phyloP scores from a whole-genome alignment of 495 filamentous ascomycete species.

The Lepidopterella palustris region DNA sequence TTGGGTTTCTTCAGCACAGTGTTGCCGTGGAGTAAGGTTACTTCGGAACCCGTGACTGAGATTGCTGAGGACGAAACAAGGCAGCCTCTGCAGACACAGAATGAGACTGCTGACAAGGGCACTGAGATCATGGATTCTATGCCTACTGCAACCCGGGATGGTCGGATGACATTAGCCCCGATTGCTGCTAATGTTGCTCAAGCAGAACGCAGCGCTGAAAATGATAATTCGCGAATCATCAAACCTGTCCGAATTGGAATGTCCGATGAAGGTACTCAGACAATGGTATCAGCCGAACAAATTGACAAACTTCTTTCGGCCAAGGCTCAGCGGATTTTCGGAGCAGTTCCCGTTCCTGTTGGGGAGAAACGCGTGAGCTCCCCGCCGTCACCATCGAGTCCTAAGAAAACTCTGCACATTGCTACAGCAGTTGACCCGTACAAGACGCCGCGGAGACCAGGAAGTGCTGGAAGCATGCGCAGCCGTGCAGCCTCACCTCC shows the following conservation, averaged over 20 bases:
- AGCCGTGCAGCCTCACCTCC: constrained; percentile 50
- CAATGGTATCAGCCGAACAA: constrained; percentile 34
- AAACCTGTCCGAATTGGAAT: constrained; percentile 5
- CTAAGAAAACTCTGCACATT: constrained; percentile 1
- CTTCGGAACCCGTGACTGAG: neutral
- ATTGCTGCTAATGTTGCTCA: constrained; percentile 14
- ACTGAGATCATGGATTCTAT: neutral
- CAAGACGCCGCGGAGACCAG: constrained; percentile 48
- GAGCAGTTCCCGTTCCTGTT: constrained; percentile 13
- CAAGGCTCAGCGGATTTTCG: constrained; percentile 7
- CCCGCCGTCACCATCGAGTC: constrained; percentile 11
- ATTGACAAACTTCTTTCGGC: constrained; percentile 33
- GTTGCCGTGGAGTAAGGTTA: constrained; percentile 10
- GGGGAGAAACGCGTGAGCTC: constrained; percentile 23
- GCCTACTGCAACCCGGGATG: constrained; percentile 1
- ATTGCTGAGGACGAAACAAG: constrained; percentile 1
- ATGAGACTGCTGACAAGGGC: neutral
- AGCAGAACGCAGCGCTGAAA: constrained; percentile 2
- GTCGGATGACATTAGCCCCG: constrained; percentile 10
- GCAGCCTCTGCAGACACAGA: neutral
- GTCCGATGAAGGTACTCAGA: constrained; percentile 37
- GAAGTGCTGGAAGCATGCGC: constrained; percentile 61
- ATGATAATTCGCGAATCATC: neutral
- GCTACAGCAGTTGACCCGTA: constrained; percentile 6
- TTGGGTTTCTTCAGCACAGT: constrained; percentile 18